These are phyloP conservation scores for Tetrapyrgos nigripes DNA, from an alignment of 1,284 basidiomycete genomes.

Conservation along the genomic window DNA sequence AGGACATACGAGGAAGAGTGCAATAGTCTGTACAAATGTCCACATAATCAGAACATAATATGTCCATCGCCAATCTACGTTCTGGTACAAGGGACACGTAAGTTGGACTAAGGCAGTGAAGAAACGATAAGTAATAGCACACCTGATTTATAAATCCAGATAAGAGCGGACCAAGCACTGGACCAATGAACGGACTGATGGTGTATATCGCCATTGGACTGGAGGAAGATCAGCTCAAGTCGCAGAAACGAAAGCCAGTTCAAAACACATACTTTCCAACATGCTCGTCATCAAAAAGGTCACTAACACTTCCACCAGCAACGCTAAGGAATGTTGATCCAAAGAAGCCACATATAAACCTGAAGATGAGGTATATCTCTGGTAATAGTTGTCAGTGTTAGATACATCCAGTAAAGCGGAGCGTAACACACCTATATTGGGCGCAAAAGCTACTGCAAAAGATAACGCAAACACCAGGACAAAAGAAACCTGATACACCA, in stretches of 20 bases:
- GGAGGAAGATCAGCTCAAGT: background rate
- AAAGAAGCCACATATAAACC: conserved; percentile 74
- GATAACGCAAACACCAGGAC: conserved; percentile 57
- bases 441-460: conserved; percentile 74
- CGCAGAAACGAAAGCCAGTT: background rate
- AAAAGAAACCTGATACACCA: conserved; percentile 60
- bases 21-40: conserved; percentile 54
- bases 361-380: conserved; percentile 70
- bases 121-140: conserved; percentile 17
- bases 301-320: conserved; percentile 81
- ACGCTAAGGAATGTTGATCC: conserved; percentile 82
- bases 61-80: conserved; percentile 81
- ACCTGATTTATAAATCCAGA: conserved; percentile 58
- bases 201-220: conserved; percentile 85
- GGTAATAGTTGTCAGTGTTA: conserved; percentile 21
- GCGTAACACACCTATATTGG: conserved; percentile 52
- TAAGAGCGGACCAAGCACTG: conserved; percentile 70
- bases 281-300: conserved; percentile 68
- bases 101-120: conserved; percentile 43
- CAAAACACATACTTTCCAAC: conserved; percentile 64
- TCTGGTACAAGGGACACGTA: conserved; percentile 40
- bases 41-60: conserved; percentile 74
- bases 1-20: conserved; percentile 54
- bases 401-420: background rate
- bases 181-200: conserved; percentile 75